Evolutionary conservation across 2,329 filamentous ascomycete genomes (phyloP), one percentile per base, ranked within the genome.

Genomic region (Xylaria sp.): DNA sequence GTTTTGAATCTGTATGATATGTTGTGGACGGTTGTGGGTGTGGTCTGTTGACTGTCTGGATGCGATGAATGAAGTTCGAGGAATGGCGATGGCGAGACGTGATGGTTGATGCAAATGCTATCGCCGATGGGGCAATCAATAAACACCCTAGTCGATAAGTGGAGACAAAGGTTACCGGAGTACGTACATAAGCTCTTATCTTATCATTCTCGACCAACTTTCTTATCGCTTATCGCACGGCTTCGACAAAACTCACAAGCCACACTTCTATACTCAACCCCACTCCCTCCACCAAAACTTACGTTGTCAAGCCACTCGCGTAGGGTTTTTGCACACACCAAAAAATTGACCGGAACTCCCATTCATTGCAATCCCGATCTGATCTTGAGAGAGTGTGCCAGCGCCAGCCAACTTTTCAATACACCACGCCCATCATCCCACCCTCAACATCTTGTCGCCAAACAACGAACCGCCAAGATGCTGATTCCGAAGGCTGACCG

Each of bases 401-500:
- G 66, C 69, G 68, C 69, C 66, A 68, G 69, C 70, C 65, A 65
- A 72, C 65, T 67, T 69, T 61, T 60, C 63, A 56, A 73, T 70
- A 73, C 73, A 72, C 72, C 72, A 72, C 73, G 73, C 69, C 73
- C 60, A 72, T 52, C 79, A 78, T 78, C 78, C 75, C 76, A 79
- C 80, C 76, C 77, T 78, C 78, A 80, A 84, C 84, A 85, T 88
- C 84, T 78, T 78, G 83, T 69, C 70, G 71, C 70, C 77, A 76
- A 78, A 76, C 79, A 81, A 65, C 70, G 82, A 71, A 84, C 83
- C 83, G 84, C 82, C 83, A 88, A 94, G 92, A 89, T 89, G 96
- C 92, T 99, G 89, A 99, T 99, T 85, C 96, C 96, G 84, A 98
- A 98, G 92, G 92, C 93, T 85, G 96, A 99, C 89, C 94, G 97